Percentiles rank a stretch among this genome's conserved stretches.
Evolutionary conservation across 129 eudicot species (phyloP).

Genomic region (Flaveria brownii): DNA sequence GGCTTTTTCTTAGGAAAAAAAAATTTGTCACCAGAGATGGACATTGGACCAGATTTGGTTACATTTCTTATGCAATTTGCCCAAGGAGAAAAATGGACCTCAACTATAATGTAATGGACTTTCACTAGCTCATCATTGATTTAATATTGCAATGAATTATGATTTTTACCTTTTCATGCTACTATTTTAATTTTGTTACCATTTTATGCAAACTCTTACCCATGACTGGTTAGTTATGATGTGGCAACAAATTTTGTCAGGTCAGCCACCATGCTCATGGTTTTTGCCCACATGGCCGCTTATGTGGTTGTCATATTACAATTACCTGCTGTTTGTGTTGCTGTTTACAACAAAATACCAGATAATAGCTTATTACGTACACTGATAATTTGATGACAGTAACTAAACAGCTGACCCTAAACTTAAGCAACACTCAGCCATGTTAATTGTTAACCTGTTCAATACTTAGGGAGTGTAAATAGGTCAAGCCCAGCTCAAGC

Average conservation of each 20-base stretch:
- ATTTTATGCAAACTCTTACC: neutral
- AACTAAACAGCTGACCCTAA: neutral
- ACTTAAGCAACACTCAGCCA: too few relatives aligned
- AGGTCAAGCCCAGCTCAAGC: too few relatives aligned
- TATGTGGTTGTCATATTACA: neutral
- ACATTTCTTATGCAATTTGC: neutral
- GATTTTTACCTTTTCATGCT: neutral
- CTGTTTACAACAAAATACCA: neutral
- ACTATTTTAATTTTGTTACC: neutral
- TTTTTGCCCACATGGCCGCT: neutral
- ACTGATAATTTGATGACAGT: neutral
- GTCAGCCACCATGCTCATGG: neutral
- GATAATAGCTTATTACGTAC: neutral
- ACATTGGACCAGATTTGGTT: too few relatives aligned
- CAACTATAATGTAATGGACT: neutral
- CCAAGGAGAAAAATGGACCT: neutral
- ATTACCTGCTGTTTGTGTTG: neutral
- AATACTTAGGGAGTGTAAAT: too few relatives aligned
- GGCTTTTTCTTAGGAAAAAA: too few relatives aligned
- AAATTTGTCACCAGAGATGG: too few relatives aligned
- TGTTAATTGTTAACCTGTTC: too few relatives aligned
- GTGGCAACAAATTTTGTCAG: neutral
- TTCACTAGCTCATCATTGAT: neutral
- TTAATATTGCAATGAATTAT: neutral
- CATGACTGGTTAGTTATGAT: neutral